Percentiles rank a stretch among this genome's conserved stretches.
These are phyloP conservation scores for Pseudohalonectria lignicola DNA, from an alignment of 2,329 filamentous ascomycete genomes.

Conservation along the genomic window DNA sequence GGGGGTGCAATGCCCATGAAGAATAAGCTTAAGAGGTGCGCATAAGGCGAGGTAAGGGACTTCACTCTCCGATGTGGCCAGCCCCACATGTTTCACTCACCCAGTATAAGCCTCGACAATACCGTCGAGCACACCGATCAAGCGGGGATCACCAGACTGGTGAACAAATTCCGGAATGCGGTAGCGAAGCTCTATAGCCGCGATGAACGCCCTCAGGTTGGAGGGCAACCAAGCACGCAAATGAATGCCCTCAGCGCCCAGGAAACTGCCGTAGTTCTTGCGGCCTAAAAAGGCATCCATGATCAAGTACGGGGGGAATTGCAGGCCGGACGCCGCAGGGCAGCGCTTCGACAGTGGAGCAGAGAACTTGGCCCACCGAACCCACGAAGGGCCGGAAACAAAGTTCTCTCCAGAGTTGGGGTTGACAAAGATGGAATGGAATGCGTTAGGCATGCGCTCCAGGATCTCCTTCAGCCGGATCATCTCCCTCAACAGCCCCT, in stretches of 20 bases:
- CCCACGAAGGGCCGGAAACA: slow-evolving; percentile 33
- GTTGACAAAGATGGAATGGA: slow-evolving; percentile 41
- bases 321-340: slow-evolving; percentile 36
- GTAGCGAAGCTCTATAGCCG: slow-evolving; percentile 42
- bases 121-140: slow-evolving; percentile 41
- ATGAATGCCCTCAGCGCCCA: slow-evolving; percentile 39
- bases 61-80: no score
- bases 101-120: slow-evolving; percentile 44
- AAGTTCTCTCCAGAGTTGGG: slow-evolving; percentile 39
- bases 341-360: slow-evolving; percentile 36
- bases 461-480: slow-evolving; percentile 40
- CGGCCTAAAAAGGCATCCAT: slow-evolving; percentile 44
- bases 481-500: slow-evolving; percentile 36
- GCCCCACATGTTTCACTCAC: no score
- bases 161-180: slow-evolving; percentile 39
- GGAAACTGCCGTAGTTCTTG: slow-evolving; percentile 37
- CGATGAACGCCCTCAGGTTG: slow-evolving; percentile 42
- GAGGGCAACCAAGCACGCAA: slow-evolving; percentile 41
- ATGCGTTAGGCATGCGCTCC: slow-evolving; percentile 40
- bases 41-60: no score
- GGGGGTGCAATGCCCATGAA: no score
- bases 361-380: slow-evolving; percentile 39
- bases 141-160: slow-evolving; percentile 32
- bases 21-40: no score
- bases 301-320: slow-evolving; percentile 39